phyloP scores from a whole-genome alignment of 2,329 filamentous ascomycete species.

The Xylaria arbuscula region DNA sequence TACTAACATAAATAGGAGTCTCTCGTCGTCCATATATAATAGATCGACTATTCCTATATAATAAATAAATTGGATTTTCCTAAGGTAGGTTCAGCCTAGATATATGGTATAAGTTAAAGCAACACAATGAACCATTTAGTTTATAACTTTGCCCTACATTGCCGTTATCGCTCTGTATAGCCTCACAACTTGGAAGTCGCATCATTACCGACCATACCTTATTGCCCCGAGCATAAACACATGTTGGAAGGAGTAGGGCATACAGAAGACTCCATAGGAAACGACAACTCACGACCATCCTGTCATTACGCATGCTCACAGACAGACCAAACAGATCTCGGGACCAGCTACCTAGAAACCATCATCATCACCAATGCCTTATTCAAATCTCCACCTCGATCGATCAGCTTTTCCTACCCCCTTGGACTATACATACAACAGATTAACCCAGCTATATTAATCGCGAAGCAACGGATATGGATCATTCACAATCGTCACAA shows the following conservation, averaged over 20 bases:
- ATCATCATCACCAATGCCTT: neutral
- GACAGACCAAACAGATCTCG: neutral
- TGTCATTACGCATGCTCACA: neutral
- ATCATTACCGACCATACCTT: neutral
- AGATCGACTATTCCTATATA: too few species aligned
- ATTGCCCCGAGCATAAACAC: slow-evolving; percentile 9
- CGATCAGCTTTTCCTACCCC: slow-evolving; percentile 24
- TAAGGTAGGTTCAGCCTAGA: neutral
- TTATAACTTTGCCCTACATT: neutral
- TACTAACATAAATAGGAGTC: neutral
- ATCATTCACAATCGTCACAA: slow-evolving; percentile 31
- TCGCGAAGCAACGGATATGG: slow-evolving; percentile 30
- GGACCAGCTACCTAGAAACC: neutral
- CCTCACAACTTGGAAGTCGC: neutral
- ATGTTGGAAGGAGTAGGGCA: slow-evolving; percentile 36
- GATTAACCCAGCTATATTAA: slow-evolving; percentile 31
- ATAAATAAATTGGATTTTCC: too few species aligned
- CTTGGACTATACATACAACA: slow-evolving; percentile 35
- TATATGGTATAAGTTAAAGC: neutral
- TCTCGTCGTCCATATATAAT: too few species aligned
- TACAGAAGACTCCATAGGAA: slow-evolving; percentile 15
- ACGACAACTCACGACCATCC: slow-evolving; percentile 6
- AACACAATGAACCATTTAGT: neutral
- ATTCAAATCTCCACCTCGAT: neutral
- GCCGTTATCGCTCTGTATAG: too few species aligned